A percentile compares a stretch with the other conserved stretches of the same genome.
phyloP scores from a whole-genome alignment of 148 eudicot genomes.

The Rhododendron ferrugineum region DNA sequence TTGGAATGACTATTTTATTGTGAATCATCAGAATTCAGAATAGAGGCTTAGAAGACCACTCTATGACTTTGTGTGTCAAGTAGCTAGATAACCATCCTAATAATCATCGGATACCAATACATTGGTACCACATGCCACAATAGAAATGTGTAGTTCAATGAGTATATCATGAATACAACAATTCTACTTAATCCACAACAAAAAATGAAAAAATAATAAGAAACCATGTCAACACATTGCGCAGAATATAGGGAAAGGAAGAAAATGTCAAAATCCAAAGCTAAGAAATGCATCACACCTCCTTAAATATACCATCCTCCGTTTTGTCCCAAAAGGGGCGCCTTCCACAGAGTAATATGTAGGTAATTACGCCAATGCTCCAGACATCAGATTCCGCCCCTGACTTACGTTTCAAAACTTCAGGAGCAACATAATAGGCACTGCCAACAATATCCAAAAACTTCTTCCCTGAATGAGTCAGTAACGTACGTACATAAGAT shows the following conservation, averaged over 20 bases:
- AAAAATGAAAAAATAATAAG: not conserved
- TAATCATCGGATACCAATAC: not conserved
- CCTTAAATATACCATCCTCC: conserved; percentile 95
- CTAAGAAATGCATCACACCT: conserved; percentile 37
- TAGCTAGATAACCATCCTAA: not conserved
- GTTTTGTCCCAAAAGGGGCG: conserved; percentile 99
- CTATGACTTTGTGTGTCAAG: not conserved
- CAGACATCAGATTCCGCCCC: conserved; percentile 98
- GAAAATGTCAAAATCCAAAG: not conserved
- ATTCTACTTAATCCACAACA: not conserved
- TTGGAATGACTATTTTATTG: not conserved
- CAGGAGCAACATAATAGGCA: conserved; percentile 99
- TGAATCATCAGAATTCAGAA: not conserved
- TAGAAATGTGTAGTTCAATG: not conserved
- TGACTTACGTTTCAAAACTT: conserved; percentile 87
- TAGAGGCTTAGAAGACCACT: not conserved
- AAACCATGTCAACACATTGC: not conserved
- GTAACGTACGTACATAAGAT: not conserved
- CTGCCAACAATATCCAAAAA: conserved; percentile 93
- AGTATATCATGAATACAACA: not conserved
- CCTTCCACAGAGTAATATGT: conserved; percentile 93
- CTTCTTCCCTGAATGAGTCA: conserved; percentile 54
- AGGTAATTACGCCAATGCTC: conserved; percentile 98
- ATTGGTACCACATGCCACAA: not conserved
- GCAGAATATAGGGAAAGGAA: conserved; percentile 1